A percentile compares a stretch with the other conserved stretches of the same genome.
phyloP scores from a whole-genome alignment of 805 yeast species.

The Yarrowia sp. region DNA sequence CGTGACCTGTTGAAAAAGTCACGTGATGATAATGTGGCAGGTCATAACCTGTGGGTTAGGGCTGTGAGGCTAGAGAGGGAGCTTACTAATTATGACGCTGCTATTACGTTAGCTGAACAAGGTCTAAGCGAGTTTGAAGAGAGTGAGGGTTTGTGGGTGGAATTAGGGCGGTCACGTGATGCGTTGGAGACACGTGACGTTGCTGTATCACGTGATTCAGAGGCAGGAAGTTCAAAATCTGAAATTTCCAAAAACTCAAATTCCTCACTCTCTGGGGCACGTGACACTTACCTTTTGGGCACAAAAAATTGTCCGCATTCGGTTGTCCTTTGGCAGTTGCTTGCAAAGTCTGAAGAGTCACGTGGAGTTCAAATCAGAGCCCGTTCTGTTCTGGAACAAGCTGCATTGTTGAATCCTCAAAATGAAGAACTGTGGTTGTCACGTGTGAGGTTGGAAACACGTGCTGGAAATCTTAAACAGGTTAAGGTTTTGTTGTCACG shows the following conservation, averaged over 20 bases:
- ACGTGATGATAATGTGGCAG: slow-evolving; percentile 38
- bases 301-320: slow-evolving; percentile 48
- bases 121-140: slow-evolving; percentile 53
- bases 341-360: slow-evolving; percentile 50
- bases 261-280: slow-evolving; percentile 40
- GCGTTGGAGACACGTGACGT: slow-evolving; percentile 17
- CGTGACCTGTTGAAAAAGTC: slow-evolving; percentile 45
- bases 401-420: slow-evolving; percentile 51
- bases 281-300: slow-evolving; percentile 51
- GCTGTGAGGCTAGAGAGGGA: slow-evolving; percentile 53
- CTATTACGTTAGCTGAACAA: slow-evolving; percentile 44
- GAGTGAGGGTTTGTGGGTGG: slow-evolving; percentile 38
- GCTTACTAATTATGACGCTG: slow-evolving; percentile 39
- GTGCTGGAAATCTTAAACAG: slow-evolving; percentile 48
- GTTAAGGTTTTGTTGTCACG: slow-evolving; percentile 55
- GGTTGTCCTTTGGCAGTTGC: slow-evolving; percentile 53
- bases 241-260: too few relatives aligned
- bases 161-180: slow-evolving; percentile 31
- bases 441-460: slow-evolving; percentile 56
- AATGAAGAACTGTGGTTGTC: slow-evolving; percentile 57
- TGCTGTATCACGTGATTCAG: too few relatives aligned
- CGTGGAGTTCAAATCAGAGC: slow-evolving; percentile 53
- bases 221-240: too few relatives aligned
- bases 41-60: slow-evolving; percentile 61
- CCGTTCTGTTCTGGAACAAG: slow-evolving; percentile 70